phyloP scores from a whole-genome alignment of 441 rosid species.

The Cnidoscolus chayamansa region DNA sequence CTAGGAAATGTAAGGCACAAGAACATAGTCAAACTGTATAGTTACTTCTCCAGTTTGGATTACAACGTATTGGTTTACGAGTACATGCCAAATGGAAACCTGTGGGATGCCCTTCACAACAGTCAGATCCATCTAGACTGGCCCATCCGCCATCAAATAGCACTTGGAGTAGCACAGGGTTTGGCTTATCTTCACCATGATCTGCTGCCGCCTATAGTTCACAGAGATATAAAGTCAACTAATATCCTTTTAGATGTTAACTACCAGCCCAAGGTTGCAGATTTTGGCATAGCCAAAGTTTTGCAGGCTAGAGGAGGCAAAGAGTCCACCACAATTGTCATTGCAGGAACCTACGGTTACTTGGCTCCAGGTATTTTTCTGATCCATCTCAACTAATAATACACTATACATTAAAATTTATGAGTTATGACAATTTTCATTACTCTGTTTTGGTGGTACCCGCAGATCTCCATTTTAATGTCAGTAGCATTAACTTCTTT shows the following conservation, averaged over 20 bases:
- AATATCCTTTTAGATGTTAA: conserved; percentile 71
- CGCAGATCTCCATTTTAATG: background rate
- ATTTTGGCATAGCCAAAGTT: conserved; percentile 94
- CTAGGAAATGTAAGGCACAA: conserved; percentile 82
- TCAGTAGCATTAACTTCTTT: background rate
- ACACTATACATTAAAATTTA: background rate
- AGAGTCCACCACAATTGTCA: conserved; percentile 76
- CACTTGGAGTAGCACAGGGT: conserved; percentile 88
- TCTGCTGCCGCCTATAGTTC: conserved; percentile 68
- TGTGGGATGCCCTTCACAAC: conserved; percentile 81
- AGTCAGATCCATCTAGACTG: conserved; percentile 55
- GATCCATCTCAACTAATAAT: background rate
- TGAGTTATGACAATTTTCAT: background rate
- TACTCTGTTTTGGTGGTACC: background rate
- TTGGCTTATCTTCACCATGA: conserved; percentile 92
- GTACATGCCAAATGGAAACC: conserved; percentile 89
- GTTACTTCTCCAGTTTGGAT: conserved; percentile 68
- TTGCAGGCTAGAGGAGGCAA: conserved; percentile 76
- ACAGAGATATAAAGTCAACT: conserved; percentile 89
- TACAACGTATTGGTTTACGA: conserved; percentile 74
- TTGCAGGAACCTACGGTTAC: conserved; percentile 91
- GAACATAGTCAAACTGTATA: conserved; percentile 78
- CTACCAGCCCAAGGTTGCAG: conserved; percentile 83
- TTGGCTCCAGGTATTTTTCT: conserved; percentile 71
- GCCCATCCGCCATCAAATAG: conserved; percentile 86